Base-by-base conservation (phyloP, 768 basidiomycete genomes). In the Russula earlei region DNA sequence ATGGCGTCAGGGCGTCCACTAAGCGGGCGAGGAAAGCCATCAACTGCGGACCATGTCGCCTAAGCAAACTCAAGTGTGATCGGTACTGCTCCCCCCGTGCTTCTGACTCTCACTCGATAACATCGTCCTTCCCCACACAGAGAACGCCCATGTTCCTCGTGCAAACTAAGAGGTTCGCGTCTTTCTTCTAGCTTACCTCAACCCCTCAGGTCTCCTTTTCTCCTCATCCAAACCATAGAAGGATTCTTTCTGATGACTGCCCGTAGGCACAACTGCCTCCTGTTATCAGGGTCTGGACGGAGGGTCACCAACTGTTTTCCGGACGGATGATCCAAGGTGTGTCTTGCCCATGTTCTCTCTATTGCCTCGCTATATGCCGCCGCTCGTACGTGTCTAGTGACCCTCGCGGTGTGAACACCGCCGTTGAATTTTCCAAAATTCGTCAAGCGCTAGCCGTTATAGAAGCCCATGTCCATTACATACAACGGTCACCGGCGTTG, bases 41-140 rank as follows among this genome's bases (percentile, higher is more conserved):
- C 63, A 91, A 91, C 71, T 91, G 89, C 66, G 87, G 89, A 64
- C 89, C 89, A 3, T 91, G 89, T 72, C 77, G 89, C 66, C 85
- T 83, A 63, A 87, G 84, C 75, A 89, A 91, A 71, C 80, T 91
- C 63, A 90, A 91, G 71, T 91, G 89, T 73, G 89, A 91, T 70
- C 83, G 87, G 87, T 85, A 54, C 43, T 71, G 69, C 42, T 42
- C 6, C 59, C 55, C 54, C 50, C 45, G 43, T 60, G 54, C 55
- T 59, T 55, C 55, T 62, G 46, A 44, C 24, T 10, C 36, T 38
- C 33, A 19, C 14, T 22, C 14, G 5, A 22, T 46, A 17, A 36
- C 41, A 19, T 14, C 40, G n/a, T 14, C 5, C 34, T 48, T 25
- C n/a, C 37, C 4, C 17, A 44, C 42, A 0, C 67, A 90, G 89